Evolutionary conservation across 495 filamentous ascomycete genomes (phyloP).

Genomic region (Daldinia caldariorum): DNA sequence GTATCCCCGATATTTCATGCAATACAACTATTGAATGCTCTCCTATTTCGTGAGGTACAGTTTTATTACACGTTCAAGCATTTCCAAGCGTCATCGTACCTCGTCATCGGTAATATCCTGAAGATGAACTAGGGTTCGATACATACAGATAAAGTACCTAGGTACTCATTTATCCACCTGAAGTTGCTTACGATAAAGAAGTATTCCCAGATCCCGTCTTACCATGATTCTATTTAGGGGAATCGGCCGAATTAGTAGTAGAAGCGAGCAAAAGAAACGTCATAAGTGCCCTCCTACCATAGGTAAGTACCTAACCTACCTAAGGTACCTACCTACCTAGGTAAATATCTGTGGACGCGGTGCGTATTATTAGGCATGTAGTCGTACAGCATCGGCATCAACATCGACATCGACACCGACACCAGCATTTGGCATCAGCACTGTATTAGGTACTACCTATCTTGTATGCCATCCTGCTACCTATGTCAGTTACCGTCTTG

Average conservation of each 20-base stretch:
- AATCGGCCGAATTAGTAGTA: slow-evolving; percentile 12
- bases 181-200: slow-evolving; percentile 7
- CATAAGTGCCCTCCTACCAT: background rate
- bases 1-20: background rate
- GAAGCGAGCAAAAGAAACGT: slow-evolving; percentile 7
- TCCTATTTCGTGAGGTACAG: background rate
- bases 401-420: background rate
- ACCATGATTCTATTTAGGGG: slow-evolving; percentile 12
- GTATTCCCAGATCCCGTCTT: slow-evolving; percentile 21
- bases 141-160: too few relatives aligned
- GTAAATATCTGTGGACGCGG: background rate
- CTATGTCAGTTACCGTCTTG: background rate
- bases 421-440: background rate
- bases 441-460: background rate
- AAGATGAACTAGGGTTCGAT: background rate
- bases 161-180: background rate
- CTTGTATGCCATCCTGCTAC: too few relatives aligned
- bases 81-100: background rate
- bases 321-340: too few relatives aligned
- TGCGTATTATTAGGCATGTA: background rate
- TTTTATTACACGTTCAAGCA: background rate
- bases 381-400: background rate
- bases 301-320: too few relatives aligned
- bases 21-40: background rate
- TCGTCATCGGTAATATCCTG: background rate